These are phyloP conservation scores for Meyerozyma elateridarum DNA, from an alignment of 1,139 yeast genomes.

Conservation along the genomic window DNA sequence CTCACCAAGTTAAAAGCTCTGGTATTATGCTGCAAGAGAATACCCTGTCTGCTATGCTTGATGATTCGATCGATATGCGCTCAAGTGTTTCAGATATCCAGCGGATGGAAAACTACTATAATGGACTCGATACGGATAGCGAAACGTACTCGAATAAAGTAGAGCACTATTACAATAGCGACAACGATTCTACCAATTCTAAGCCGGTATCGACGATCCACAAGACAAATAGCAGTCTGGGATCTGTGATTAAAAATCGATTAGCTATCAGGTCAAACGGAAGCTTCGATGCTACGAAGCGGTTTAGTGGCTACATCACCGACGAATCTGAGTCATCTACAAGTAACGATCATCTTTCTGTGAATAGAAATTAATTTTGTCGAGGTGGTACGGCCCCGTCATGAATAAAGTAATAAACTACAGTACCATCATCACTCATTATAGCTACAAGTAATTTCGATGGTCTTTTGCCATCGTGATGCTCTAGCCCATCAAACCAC, in stretches of 20 bases:
- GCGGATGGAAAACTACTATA: conserved; percentile 3
- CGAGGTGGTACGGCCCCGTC: conserved; percentile 1
- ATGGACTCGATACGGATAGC: not conserved
- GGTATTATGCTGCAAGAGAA: too few relatives aligned
- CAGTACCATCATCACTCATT: conserved; percentile 1
- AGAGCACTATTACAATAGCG: conserved; percentile 1
- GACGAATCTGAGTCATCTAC: not conserved
- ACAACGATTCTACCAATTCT: conserved; percentile 1
- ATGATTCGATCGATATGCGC: not conserved
- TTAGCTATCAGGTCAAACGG: conserved; percentile 3
- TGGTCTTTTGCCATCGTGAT: not conserved
- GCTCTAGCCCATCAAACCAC: conserved; percentile 1
- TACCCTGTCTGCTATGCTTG: not conserved
- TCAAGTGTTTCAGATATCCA: not conserved
- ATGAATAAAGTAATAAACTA: conserved; percentile 1
- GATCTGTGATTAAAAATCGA: conserved; percentile 2
- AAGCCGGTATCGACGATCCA: not conserved
- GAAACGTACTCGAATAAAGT: conserved; percentile 2
- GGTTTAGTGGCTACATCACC: not conserved
- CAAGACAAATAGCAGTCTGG: conserved; percentile 2
- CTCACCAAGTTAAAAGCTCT: not conserved
- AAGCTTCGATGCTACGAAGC: not conserved
- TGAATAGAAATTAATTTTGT: not conserved
- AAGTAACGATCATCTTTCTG: not conserved
- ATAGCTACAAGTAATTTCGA: not conserved